Conservation (phyloP, 1,284 basidiomycete genomes). For the Puccinia novopanici region DNA sequence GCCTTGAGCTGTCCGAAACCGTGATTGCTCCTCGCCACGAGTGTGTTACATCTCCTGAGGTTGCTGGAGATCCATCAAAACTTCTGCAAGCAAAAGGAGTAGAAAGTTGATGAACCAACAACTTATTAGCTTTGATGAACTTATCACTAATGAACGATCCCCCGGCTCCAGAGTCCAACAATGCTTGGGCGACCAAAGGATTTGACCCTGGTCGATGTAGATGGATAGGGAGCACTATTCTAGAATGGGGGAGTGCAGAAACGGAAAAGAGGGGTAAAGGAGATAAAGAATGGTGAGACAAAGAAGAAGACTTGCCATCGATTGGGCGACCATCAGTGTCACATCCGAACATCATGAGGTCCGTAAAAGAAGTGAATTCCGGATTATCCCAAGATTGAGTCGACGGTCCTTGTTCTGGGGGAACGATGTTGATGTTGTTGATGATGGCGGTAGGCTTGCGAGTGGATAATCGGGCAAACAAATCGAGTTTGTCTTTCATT, state of each 20-base stretch:
- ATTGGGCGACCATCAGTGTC: neutral
- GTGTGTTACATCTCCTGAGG: neutral
- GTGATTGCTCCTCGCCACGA: neutral
- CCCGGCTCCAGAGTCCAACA: neutral
- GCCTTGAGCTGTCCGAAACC: too few species aligned
- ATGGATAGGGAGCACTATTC: neutral
- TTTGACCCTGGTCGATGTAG: neutral
- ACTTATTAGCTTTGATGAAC: neutral
- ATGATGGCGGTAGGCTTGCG: too few species aligned
- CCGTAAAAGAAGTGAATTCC: neutral
- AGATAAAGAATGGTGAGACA: neutral
- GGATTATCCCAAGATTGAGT: slow-evolving; percentile 16
- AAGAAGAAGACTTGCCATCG: neutral
- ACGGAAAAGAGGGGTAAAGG: neutral
- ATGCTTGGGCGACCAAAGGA: neutral
- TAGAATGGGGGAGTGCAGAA: neutral
- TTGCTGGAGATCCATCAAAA: slow-evolving; percentile 19
- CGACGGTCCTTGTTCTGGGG: too few species aligned
- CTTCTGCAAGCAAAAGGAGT: neutral
- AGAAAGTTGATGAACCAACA: neutral
- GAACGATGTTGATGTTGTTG: too few species aligned
- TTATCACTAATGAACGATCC: neutral
- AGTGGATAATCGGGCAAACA: too few species aligned
- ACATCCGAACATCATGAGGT: slow-evolving; percentile 16
- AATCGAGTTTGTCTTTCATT: too few species aligned